phyloP scores from a whole-genome alignment of 345 rosid genomes.

The Eucalyptus curtisii region DNA sequence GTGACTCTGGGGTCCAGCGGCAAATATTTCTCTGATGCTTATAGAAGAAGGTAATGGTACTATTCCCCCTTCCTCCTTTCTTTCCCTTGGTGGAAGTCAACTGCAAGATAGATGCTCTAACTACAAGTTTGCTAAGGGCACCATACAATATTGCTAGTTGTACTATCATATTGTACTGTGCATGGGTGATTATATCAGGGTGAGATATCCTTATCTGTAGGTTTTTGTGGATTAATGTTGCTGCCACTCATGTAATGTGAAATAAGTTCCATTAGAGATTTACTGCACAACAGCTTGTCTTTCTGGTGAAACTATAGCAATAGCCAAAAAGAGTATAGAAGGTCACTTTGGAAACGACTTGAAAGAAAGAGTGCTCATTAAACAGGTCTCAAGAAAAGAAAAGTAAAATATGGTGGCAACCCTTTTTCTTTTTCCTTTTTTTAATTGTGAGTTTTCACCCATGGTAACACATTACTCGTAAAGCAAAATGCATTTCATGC shows the following conservation, averaged over 20 bases:
- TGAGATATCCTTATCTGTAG: not conserved
- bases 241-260: not conserved
- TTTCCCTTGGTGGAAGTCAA: not conserved
- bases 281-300: not conserved
- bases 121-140: not conserved
- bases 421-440: no score
- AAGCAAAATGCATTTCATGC: not conserved
- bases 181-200: not conserved
- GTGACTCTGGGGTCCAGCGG: constrained; percentile 32
- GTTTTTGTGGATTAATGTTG: not conserved
- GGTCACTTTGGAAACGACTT: not conserved
- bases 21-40: constrained; percentile 29
- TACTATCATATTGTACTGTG: not conserved
- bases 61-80: not conserved
- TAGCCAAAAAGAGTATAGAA: not conserved
- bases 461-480: not conserved
- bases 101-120: not conserved
- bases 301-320: not conserved
- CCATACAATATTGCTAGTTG: not conserved
- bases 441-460: not conserved
- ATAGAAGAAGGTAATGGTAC: constrained; percentile 33
- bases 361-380: not conserved
- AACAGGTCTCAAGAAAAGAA: not conserved
- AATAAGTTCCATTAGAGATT: not conserved
- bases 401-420: not conserved